phyloP scores from a whole-genome alignment of 345 rosid species.

The Arabis hirsuta region DNA sequence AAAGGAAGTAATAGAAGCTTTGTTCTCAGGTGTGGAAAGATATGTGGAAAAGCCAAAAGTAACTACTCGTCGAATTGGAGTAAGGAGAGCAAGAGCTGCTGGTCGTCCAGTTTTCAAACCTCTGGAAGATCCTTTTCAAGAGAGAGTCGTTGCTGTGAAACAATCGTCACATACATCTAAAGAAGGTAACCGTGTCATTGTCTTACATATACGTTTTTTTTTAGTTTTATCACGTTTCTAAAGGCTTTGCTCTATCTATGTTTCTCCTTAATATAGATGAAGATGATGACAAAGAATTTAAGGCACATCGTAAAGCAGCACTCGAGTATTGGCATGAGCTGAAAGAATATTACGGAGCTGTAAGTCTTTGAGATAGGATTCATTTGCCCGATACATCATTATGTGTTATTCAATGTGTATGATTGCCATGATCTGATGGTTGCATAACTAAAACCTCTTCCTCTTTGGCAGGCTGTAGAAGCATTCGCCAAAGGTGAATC shows the following conservation, averaged over 20 bases:
- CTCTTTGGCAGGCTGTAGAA: conserved; percentile 56
- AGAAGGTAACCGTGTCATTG: conserved; percentile 45
- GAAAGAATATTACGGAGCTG: conserved; percentile 73
- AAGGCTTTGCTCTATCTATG: conserved; percentile 25
- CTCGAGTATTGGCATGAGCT: conserved; percentile 57
- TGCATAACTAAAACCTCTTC: conserved; percentile 24
- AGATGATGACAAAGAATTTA: conserved; percentile 55
- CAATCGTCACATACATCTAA: conserved; percentile 30
- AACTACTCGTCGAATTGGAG: conserved; percentile 35
- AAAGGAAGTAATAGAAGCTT: conserved; percentile 56
- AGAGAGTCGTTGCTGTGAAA: conserved; percentile 38
- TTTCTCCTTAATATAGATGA: conserved; percentile 39
- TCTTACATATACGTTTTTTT: conserved; percentile 24
- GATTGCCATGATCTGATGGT: conserved; percentile 31
- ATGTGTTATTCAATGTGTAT: conserved; percentile 9
- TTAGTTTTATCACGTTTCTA: conserved; percentile 3
- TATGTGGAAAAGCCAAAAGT: conserved; percentile 43
- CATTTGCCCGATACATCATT: not conserved
- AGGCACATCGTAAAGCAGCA: conserved; percentile 58
- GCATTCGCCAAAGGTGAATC: conserved; percentile 58
- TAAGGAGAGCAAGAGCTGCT: conserved; percentile 44
- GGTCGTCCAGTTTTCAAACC: conserved; percentile 44
- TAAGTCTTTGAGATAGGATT: conserved; percentile 41
- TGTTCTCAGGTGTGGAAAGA: conserved; percentile 51
- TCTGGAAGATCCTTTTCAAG: conserved; percentile 46